phyloP scores from a whole-genome alignment of 805 yeast species.

The Cyberlindnera euphorbiae region DNA sequence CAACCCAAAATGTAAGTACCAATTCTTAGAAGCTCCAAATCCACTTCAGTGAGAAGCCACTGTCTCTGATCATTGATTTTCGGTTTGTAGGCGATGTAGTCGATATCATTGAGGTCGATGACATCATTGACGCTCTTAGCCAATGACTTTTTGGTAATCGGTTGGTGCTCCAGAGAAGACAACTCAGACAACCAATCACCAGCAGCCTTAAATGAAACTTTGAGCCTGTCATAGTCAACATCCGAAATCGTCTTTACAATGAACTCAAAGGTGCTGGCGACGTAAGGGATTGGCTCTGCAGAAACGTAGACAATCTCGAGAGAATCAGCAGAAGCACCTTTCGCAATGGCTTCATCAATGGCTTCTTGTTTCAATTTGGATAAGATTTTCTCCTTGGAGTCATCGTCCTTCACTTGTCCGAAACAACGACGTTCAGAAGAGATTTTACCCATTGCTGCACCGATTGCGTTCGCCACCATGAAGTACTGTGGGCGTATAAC shows the following conservation, averaged over 20 bases:
- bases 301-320: constrained; percentile 24
- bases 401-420: constrained; percentile 3
- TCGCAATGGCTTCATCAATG: constrained; percentile 17
- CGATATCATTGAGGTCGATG: constrained; percentile 15
- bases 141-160: constrained; percentile 6
- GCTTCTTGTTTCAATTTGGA: constrained; percentile 23
- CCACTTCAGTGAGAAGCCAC: constrained; percentile 27
- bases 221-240: constrained; percentile 23
- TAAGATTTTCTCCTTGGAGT: constrained; percentile 16
- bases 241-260: constrained; percentile 19
- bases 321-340: constrained; percentile 26
- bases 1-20: constrained; percentile 47
- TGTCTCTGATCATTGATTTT: constrained; percentile 18
- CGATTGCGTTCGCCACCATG: constrained; percentile 46
- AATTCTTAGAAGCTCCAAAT: constrained; percentile 35
- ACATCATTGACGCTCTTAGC: not conserved
- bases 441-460: constrained; percentile 44
- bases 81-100: constrained; percentile 22
- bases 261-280: constrained; percentile 25
- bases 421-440: constrained; percentile 22
- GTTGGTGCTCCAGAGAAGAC: not conserved
- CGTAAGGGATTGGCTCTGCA: constrained; percentile 29
- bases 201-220: constrained; percentile 8
- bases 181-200: not conserved
- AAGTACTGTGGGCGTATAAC: constrained; percentile 38